Percentiles rank a stretch among this genome's conserved stretches.
These are phyloP conservation scores for Agaricus sinodeliciosus DNA, from an alignment of 768 basidiomycete genomes.

Conservation along the genomic window DNA sequence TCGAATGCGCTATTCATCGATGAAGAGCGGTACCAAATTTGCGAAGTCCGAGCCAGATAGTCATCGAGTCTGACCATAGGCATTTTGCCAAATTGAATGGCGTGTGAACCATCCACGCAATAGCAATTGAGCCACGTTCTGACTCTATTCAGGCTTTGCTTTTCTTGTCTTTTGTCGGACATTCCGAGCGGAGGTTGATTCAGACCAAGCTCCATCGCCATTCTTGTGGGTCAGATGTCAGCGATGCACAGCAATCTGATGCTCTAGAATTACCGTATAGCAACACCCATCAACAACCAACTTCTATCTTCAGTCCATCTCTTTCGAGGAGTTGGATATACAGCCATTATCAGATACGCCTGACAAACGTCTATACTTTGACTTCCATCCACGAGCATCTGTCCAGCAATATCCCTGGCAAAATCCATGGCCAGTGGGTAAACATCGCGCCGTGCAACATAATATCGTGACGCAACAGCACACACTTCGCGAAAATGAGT, in stretches of 20 bases:
- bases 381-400: conserved; percentile 51
- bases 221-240: conserved; percentile 28
- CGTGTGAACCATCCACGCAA: conserved; percentile 67
- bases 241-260: neutral
- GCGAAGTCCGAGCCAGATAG: conserved; percentile 44
- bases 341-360: conserved; percentile 63
- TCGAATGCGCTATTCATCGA: conserved; percentile 32
- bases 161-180: conserved; percentile 58
- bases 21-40: conserved; percentile 42
- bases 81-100: conserved; percentile 72
- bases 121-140: conserved; percentile 75
- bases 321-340: conserved; percentile 55
- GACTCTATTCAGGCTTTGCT: conserved; percentile 63
- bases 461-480: conserved; percentile 63
- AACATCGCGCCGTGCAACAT: conserved; percentile 46
- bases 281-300: conserved; percentile 68
- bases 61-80: conserved; percentile 62
- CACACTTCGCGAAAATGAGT: conserved; percentile 42
- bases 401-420: conserved; percentile 54
- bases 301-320: conserved; percentile 68
- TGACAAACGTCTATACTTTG: conserved; percentile 75
- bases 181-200: conserved; percentile 44
- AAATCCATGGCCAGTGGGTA: conserved; percentile 55
- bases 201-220: conserved; percentile 68
- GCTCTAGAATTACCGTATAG: conserved; percentile 41